A percentile compares a stretch with the other conserved stretches of the same genome.
These are phyloP conservation scores for Diutina pseudorugosa DNA, from an alignment of 1,139 yeast species.

Conservation along the genomic window DNA sequence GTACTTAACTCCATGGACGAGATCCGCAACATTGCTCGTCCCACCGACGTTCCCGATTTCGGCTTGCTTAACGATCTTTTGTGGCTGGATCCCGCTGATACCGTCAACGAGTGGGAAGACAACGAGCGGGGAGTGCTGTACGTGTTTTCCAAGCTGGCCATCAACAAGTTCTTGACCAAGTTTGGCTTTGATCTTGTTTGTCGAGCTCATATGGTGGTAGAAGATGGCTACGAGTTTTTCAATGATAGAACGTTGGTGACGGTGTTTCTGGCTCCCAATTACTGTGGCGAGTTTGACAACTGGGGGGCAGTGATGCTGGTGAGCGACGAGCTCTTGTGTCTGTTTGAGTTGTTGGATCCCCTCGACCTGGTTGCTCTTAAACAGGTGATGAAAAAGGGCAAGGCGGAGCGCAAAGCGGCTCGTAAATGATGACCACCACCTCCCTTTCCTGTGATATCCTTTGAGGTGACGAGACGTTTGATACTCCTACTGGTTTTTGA, in stretches of 20 bases:
- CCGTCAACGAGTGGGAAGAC: constrained; percentile 94
- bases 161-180: constrained; percentile 75
- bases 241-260: constrained; percentile 89
- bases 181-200: constrained; percentile 92
- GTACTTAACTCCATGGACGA: constrained; percentile 86
- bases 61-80: constrained; percentile 83
- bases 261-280: constrained; percentile 92
- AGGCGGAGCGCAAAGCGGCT: constrained; percentile 50
- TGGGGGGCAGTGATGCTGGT: constrained; percentile 99
- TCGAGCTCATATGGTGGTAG: constrained; percentile 98
- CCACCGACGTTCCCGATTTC: constrained; percentile 95
- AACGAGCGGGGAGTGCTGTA: constrained; percentile 97
- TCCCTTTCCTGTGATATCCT: too few species aligned
- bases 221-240: constrained; percentile 95
- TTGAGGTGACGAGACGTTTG: too few species aligned
- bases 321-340: constrained; percentile 79
- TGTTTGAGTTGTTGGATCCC: constrained; percentile 88
- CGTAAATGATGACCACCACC: background rate
- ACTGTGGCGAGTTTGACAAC: constrained; percentile 96
- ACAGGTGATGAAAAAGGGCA: constrained; percentile 83
- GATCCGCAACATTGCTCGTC: constrained; percentile 80
- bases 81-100: constrained; percentile 97
- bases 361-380: constrained; percentile 86
- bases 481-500: too few species aligned
- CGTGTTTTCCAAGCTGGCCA: constrained; percentile 87